Base-by-base conservation (phyloP, 306 rosid species). In the Luffa aegyptiaca region DNA sequence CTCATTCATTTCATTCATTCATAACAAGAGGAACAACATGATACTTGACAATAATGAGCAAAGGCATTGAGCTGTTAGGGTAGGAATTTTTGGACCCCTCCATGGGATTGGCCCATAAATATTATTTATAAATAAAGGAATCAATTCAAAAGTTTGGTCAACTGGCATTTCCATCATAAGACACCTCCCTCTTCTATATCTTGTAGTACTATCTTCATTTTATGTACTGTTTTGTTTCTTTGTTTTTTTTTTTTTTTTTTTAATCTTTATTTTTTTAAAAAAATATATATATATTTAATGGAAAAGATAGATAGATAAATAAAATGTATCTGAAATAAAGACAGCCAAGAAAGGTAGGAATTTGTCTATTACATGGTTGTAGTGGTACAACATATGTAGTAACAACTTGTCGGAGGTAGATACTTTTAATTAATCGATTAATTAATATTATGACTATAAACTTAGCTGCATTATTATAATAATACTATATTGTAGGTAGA, bases 91-190 rank as follows among this genome's bases (percentile, higher is more conserved):
- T 33, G 62, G 79, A 33, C 79, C 79, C 78, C 62, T 36, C 79
- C 12, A 75, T 33, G 3, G 62, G 48, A 35, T 17, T 75, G 79
- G 64, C 49, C 64, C 79, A 53, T 74, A 48, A 49, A 73, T 70
- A 45, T 73, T 12, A 64, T 5, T 13, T 3, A 49, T 11, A 73
- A 73, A 49, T 7, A 49, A 4, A 65, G 33, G 31, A 52, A 73
- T 73, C 79, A 8, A 75, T 52, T 75, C 64, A 52, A 75, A 75
- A 33, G 62, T 75, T 58, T 52, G 79, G 79, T 75, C 79, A 75
- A 75, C 64, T 75, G 64, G 35, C 79, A 75, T 51, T 75, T 75
- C 78, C 64, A 52, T 75, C 61, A 17, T 53, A 52, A 71, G 21
- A 42, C 75, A 12, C 58, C 77, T 11, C 42, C 17, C 48, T 48